These are phyloP conservation scores for Blastobotrys indianensis DNA, from an alignment of 1,139 yeast species.

Conservation along the genomic window DNA sequence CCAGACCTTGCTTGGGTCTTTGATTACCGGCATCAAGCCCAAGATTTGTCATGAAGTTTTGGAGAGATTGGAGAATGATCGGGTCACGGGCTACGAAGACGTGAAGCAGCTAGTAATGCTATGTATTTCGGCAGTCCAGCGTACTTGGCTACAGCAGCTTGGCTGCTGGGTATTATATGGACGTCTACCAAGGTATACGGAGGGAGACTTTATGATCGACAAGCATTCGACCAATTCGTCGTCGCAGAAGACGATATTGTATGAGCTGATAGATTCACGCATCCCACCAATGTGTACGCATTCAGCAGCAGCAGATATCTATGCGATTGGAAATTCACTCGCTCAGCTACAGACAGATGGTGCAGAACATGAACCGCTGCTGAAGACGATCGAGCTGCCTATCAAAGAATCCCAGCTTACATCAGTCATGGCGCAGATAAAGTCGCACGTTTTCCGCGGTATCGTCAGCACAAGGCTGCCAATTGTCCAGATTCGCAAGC, in stretches of 20 bases:
- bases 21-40: constrained; percentile 7
- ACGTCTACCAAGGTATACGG: constrained; percentile 15
- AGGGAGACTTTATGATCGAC: constrained; percentile 20
- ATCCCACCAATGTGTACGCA: constrained; percentile 16
- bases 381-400: constrained; percentile 15
- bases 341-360: constrained; percentile 14
- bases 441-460: constrained; percentile 18
- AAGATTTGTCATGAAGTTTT: constrained; percentile 15
- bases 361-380: constrained; percentile 12
- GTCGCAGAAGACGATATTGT: constrained; percentile 1
- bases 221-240: background rate
- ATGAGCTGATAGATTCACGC: constrained; percentile 10
- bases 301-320: constrained; percentile 18
- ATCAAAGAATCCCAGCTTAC: constrained; percentile 17
- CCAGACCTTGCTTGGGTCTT: constrained; percentile 13
- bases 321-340: constrained; percentile 19
- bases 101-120: constrained; percentile 17
- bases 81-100: constrained; percentile 21
- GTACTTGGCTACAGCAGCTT: constrained; percentile 24
- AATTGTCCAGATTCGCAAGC: constrained; percentile 8
- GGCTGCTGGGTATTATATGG: constrained; percentile 29
- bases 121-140: constrained; percentile 22
- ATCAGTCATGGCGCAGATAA: constrained; percentile 15
- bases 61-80: constrained; percentile 15
- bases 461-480: constrained; percentile 20